These are phyloP conservation scores for Neurospora discreta DNA, from an alignment of 495 filamentous ascomycete genomes.

Conservation along the genomic window DNA sequence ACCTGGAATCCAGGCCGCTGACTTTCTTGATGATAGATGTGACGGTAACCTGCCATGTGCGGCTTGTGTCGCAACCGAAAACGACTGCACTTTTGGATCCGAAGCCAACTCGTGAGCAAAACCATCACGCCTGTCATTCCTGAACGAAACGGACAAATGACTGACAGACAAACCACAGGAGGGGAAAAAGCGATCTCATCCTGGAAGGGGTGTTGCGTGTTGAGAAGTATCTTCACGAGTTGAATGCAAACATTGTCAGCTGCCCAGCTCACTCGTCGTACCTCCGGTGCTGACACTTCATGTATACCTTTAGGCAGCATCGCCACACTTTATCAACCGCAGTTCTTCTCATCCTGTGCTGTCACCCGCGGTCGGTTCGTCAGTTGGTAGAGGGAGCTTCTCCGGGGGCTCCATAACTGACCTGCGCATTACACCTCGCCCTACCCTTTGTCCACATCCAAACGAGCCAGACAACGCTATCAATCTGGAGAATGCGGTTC, in stretches of 20 bases:
- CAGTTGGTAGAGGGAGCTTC: constrained; percentile 5
- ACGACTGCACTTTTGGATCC: constrained; percentile 22
- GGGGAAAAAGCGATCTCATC: constrained; percentile 27
- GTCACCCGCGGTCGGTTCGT: constrained; percentile 1
- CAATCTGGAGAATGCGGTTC: constrained; percentile 21
- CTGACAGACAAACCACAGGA: constrained; percentile 6
- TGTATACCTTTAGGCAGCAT: neutral
- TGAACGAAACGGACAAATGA: neutral
- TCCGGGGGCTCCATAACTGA: constrained; percentile 11
- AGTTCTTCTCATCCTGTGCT: neutral
- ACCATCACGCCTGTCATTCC: neutral
- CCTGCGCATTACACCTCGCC: neutral
- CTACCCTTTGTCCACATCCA: neutral
- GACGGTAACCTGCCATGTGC: constrained; percentile 24
- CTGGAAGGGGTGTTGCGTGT: constrained; percentile 23
- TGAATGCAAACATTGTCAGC: constrained; percentile 14
- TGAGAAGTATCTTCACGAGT: constrained; percentile 17
- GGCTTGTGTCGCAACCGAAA: constrained; percentile 16
- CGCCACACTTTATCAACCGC: neutral
- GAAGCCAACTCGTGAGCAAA: constrained; percentile 16
- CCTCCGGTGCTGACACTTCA: neutral
- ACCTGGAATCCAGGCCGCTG: neutral
- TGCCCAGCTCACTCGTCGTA: neutral
- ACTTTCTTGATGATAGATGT: constrained; percentile 12
- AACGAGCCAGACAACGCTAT: constrained; percentile 1